Conservation (phyloP, 371 early-diverging fungal species). For the Syncephalastrum monosporum region DNA sequence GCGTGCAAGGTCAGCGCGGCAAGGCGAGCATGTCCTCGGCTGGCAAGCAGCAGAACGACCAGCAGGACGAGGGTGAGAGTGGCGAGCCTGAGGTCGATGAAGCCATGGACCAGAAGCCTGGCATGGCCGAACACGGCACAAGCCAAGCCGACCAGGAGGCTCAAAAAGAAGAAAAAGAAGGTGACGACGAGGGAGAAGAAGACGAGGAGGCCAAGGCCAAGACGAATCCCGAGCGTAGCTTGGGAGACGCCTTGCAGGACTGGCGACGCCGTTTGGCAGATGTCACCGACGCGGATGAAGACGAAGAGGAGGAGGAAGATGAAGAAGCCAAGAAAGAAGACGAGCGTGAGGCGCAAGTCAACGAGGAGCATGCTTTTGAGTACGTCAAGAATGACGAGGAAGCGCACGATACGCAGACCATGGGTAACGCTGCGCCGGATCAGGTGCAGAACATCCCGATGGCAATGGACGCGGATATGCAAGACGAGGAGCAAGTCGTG, state of each 20-base stretch:
- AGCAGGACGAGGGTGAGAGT: constrained; percentile 46
- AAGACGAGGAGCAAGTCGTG: constrained; percentile 49
- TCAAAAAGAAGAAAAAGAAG: constrained; percentile 11
- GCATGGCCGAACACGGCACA: constrained; percentile 38
- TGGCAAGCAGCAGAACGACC: constrained; percentile 20
- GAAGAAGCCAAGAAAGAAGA: constrained; percentile 47
- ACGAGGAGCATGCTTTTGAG: constrained; percentile 69
- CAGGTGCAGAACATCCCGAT: constrained; percentile 66
- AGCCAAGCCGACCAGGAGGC: constrained; percentile 41
- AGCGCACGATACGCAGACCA: constrained; percentile 73
- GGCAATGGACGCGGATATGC: constrained; percentile 57
- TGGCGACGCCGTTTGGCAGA: constrained; percentile 84
- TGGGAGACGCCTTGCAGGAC: constrained; percentile 88
- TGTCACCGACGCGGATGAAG: constrained; percentile 52
- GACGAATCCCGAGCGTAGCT: constrained; percentile 74
- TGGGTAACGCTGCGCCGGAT: constrained; percentile 74
- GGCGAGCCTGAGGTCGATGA: constrained; percentile 37
- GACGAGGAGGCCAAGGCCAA: constrained; percentile 18
- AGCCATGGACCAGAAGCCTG: constrained; percentile 37
- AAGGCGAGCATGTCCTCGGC: constrained; percentile 51
- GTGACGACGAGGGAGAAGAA: constrained; percentile 24
- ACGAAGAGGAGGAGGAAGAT: constrained; percentile 49
- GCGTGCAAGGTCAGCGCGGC: constrained; percentile 67
- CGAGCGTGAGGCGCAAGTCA: constrained; percentile 49
- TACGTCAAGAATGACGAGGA: constrained; percentile 77